Conservation (phyloP, 345 rosid genomes). For the Murraya paniculata region DNA sequence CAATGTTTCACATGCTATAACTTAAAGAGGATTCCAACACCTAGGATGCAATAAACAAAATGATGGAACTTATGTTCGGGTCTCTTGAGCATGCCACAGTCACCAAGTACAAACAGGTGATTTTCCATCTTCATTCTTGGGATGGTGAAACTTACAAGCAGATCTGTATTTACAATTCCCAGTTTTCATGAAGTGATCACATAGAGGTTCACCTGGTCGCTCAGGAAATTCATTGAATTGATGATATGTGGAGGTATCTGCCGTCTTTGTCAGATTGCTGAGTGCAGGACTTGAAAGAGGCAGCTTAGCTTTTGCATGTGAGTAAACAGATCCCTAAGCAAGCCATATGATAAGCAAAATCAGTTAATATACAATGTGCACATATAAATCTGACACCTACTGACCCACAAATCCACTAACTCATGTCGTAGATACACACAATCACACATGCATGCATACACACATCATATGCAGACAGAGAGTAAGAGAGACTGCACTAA, state of each 20-base stretch:
- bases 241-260: not conserved
- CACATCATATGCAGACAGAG: not conserved
- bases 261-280: not conserved
- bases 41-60: not conserved
- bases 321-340: constrained; percentile 8
- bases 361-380: not conserved
- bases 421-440: not conserved
- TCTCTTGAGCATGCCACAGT: constrained; percentile 40
- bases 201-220: constrained; percentile 48
- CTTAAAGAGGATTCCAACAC: not conserved
- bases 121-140: constrained; percentile 29
- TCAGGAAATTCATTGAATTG: constrained; percentile 43
- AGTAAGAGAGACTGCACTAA: not conserved
- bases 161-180: constrained; percentile 43
- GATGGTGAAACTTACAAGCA: constrained; percentile 51
- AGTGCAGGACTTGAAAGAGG: not conserved
- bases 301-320: not conserved
- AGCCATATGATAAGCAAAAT: constrained; percentile 1
- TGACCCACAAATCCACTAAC: not conserved
- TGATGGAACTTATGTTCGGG: constrained; percentile 37
- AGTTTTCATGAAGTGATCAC: constrained; percentile 45
- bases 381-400: not conserved
- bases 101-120: constrained; percentile 19
- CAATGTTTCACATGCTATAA: not conserved
- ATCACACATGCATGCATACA: too few relatives aligned